Percentiles rank a stretch among this genome's conserved stretches.
phyloP scores from a whole-genome alignment of 2,329 filamentous ascomycete species.

The Venturia aucupariae region DNA sequence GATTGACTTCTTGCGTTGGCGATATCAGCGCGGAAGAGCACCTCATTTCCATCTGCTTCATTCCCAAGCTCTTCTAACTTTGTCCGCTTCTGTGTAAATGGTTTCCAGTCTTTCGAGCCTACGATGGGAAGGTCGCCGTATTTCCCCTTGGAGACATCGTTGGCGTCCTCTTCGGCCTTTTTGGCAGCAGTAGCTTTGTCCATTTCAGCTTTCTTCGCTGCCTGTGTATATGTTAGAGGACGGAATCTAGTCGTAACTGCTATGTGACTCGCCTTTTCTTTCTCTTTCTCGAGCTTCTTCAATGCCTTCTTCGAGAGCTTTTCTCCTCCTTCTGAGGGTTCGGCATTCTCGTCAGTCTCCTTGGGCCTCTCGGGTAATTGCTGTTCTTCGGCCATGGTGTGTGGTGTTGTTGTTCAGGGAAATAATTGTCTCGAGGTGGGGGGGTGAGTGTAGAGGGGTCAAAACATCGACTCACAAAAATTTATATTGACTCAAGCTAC shows the following conservation, averaged over 20 bases:
- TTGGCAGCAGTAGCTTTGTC: conserved; percentile 46
- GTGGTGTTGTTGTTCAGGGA: not conserved
- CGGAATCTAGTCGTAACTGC: not conserved
- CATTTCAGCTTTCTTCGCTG: conserved; percentile 32
- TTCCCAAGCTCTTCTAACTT: conserved; percentile 55
- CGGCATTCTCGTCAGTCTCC: conserved; percentile 10
- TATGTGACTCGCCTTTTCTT: conserved; percentile 27
- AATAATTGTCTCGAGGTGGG: not conserved
- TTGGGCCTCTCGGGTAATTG: conserved; percentile 15
- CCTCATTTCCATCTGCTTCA: conserved; percentile 40
- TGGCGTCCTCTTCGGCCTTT: conserved; percentile 57
- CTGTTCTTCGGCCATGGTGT: conserved; percentile 14
- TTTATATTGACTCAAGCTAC: conserved; percentile 1
- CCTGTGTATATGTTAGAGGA: conserved; percentile 19
- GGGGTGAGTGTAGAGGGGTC: not conserved
- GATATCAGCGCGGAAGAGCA: conserved; percentile 71
- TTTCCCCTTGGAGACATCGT: conserved; percentile 60
- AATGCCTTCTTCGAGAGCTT: conserved; percentile 30
- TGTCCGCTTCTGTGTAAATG: conserved; percentile 46
- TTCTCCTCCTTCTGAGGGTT: conserved; percentile 14
- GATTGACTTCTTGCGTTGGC: conserved; percentile 83
- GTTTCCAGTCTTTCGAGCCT: conserved; percentile 42
- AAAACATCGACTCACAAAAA: conserved; percentile 2
- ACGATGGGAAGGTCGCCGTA: conserved; percentile 63
- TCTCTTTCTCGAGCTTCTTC: conserved; percentile 34